Conservation (phyloP, 2,329 filamentous ascomycete genomes). For the Hymenoscyphus fructigenus region DNA sequence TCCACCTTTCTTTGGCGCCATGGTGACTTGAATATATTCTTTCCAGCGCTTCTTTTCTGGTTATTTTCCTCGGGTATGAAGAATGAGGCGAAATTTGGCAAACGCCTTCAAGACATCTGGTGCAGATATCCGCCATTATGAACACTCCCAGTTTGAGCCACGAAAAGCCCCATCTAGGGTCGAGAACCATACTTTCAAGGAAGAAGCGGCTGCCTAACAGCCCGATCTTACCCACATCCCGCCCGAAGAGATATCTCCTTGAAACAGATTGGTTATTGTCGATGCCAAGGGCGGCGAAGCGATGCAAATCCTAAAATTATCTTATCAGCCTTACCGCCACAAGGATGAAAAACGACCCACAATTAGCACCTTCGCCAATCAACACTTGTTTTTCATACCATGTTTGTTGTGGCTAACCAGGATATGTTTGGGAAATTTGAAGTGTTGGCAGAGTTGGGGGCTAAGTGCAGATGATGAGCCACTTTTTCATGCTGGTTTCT, state of each 20-base stretch:
- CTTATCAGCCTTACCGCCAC: background rate
- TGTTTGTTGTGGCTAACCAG: background rate
- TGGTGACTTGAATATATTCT: background rate
- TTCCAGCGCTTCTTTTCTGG: background rate
- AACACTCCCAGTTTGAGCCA: background rate
- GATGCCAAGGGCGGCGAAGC: conserved; percentile 1
- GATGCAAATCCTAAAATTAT: background rate
- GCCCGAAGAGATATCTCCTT: background rate
- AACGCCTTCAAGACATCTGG: background rate
- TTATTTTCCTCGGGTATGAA: background rate
- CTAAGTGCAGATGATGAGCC: background rate
- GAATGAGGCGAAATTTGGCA: background rate
- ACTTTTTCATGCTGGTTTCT: background rate
- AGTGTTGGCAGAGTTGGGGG: background rate
- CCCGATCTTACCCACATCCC: background rate
- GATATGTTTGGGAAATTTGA: background rate
- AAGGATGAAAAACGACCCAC: background rate
- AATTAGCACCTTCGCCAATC: background rate
- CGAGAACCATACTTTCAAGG: background rate
- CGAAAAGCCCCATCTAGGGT: background rate
- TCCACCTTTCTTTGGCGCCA: conserved; percentile 5
- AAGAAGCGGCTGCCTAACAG: background rate
- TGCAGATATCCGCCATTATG: background rate
- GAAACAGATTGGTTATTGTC: background rate
- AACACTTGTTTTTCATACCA: too few relatives aligned